Evolutionary conservation across 73 alveolate genomes (phyloP).

Genomic region (Paramecium bursaria): DNA sequence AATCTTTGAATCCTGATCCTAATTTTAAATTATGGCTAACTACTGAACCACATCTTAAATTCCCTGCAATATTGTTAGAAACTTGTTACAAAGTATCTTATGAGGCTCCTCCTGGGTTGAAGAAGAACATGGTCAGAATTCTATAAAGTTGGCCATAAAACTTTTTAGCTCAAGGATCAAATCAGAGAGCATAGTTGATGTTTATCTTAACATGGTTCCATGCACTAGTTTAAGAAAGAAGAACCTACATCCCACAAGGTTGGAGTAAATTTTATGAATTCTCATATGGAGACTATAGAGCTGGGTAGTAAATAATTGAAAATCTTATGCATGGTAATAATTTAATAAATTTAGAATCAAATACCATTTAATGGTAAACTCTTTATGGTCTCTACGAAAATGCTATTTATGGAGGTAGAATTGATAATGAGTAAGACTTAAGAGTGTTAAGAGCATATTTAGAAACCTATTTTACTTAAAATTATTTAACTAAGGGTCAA

Average conservation of each 20-base stretch:
- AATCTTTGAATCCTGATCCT: constrained; percentile 93
- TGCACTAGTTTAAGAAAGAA: constrained; percentile 99
- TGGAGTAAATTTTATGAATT: constrained; percentile 99
- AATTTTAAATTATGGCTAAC: constrained; percentile 99
- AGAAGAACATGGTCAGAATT: constrained; percentile 98
- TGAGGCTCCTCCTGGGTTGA: constrained; percentile 99
- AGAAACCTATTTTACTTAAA: constrained; percentile 89
- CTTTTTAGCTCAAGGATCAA: constrained; percentile 86
- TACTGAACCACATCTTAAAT: constrained; percentile 98
- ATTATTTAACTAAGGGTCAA: constrained; percentile 83
- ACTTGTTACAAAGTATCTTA: constrained; percentile 97
- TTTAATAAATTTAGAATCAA: constrained; percentile 57
- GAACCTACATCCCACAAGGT: constrained; percentile 99
- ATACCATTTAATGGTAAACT: constrained; percentile 95
- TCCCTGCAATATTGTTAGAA: constrained; percentile 98
- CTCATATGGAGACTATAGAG: constrained; percentile 98
- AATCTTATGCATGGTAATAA: background rate
- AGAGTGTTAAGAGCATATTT: constrained; percentile 97
- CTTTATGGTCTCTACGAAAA: constrained; percentile 97
- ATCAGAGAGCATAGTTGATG: constrained; percentile 91
- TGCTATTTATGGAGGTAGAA: constrained; percentile 99
- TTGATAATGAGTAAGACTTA: constrained; percentile 98
- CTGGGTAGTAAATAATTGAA: constrained; percentile 75
- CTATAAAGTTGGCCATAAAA: constrained; percentile 88
- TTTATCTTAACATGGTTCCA: constrained; percentile 99